phyloP scores from a whole-genome alignment of 208 protist genomes.

The Balamuthia mandrillaris region DNA sequence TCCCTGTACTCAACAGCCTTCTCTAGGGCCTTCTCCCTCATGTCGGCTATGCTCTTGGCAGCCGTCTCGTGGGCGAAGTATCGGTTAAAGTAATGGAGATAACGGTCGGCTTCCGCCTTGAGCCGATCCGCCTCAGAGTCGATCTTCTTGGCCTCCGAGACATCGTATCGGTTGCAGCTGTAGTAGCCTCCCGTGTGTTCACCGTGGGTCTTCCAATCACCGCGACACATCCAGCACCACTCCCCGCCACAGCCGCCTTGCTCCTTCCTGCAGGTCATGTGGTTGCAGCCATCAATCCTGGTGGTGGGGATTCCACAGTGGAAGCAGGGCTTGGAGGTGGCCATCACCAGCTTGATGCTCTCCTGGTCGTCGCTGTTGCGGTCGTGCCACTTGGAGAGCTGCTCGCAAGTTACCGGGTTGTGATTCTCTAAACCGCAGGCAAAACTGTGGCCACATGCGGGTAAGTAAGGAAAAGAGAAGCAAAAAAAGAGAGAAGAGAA shows the following conservation, averaged over 20 bases:
- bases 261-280: slow-evolving; percentile 60
- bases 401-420: slow-evolving; percentile 57
- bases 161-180: slow-evolving; percentile 62
- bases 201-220: slow-evolving; percentile 61
- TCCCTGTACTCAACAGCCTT: slow-evolving; percentile 26
- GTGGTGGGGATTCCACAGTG: slow-evolving; percentile 60
- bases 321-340: slow-evolving; percentile 57
- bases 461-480: not conserved
- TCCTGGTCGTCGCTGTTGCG: slow-evolving; percentile 62
- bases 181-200: slow-evolving; percentile 65
- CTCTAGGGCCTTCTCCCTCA: slow-evolving; percentile 16
- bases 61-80: slow-evolving; percentile 52
- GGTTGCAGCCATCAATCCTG: slow-evolving; percentile 56
- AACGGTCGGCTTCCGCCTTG: slow-evolving; percentile 48
- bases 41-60: not conserved
- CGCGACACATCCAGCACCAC: slow-evolving; percentile 68
- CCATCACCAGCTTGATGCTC: slow-evolving; percentile 50
- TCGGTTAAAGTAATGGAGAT: slow-evolving; percentile 58
- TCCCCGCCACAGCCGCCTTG: slow-evolving; percentile 56
- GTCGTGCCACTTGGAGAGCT: slow-evolving; percentile 52
- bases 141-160: slow-evolving; percentile 42
- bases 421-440: slow-evolving; percentile 56
- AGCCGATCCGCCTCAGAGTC: slow-evolving; percentile 32
- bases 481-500: not conserved
- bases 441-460: slow-evolving; percentile 8